Conservation (phyloP, 169 alveolate species). For the Cryptosporidium sp. region DNA sequence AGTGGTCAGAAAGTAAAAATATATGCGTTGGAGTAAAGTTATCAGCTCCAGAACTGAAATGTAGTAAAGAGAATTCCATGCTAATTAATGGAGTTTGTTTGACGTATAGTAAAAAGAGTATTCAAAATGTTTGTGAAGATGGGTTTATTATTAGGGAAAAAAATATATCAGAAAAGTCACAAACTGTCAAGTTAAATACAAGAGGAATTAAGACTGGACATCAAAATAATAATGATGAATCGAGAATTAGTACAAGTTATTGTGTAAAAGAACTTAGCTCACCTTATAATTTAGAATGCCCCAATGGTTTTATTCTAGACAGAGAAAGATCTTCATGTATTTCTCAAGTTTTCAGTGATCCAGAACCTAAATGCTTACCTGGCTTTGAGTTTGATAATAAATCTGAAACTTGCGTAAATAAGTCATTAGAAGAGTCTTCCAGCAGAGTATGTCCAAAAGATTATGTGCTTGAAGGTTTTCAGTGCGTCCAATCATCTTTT, state of each 20-base stretch:
- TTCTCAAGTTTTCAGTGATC: constrained; percentile 58
- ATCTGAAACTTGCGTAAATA: constrained; percentile 41
- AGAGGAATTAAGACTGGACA: constrained; percentile 32
- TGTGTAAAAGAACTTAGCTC: constrained; percentile 45
- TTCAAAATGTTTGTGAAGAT: constrained; percentile 67
- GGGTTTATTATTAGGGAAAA: constrained; percentile 41
- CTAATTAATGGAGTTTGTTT: constrained; percentile 69
- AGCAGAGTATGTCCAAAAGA: constrained; percentile 65
- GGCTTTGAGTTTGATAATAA: constrained; percentile 40
- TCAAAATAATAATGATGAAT: neutral
- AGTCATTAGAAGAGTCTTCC: constrained; percentile 24
- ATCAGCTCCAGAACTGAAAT: constrained; percentile 42
- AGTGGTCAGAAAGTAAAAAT: constrained; percentile 62
- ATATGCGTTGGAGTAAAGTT: constrained; percentile 64
- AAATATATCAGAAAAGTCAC: neutral
- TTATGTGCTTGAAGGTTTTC: constrained; percentile 59
- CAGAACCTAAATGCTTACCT: constrained; percentile 38
- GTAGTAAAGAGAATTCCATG: constrained; percentile 49
- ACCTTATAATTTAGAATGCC: constrained; percentile 47
- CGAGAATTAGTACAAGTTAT: neutral
- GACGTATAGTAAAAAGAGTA: constrained; percentile 23
- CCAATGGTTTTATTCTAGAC: constrained; percentile 10
- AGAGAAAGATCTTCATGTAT: constrained; percentile 44
- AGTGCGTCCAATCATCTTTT: constrained; percentile 72
- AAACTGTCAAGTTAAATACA: constrained; percentile 28